Percentiles rank a stretch among this genome's conserved stretches.
These are phyloP conservation scores for Tanacetum coccineum DNA, from an alignment of 129 eudicot genomes.

Conservation along the genomic window DNA sequence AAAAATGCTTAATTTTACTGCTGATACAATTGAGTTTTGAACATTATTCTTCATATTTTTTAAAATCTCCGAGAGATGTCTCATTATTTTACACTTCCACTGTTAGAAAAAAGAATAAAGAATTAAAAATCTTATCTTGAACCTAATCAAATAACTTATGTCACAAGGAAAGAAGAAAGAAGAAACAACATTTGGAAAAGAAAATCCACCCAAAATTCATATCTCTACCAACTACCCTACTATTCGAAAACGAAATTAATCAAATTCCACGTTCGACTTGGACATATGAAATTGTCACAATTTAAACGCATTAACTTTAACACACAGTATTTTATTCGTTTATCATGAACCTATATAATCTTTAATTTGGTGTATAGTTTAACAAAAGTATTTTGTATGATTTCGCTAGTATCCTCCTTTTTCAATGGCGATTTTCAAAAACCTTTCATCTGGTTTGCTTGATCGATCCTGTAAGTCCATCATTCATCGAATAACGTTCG, in stretches of 20 bases:
- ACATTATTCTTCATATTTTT: no score
- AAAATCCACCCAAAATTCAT: conserved; percentile 4
- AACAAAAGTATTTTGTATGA: no score
- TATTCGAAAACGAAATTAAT: conserved; percentile 8
- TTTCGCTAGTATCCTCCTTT: no score
- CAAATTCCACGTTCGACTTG: not conserved
- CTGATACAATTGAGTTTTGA: not conserved
- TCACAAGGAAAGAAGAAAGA: conserved; percentile 8
- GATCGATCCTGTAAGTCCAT: no score
- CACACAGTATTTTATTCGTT: no score
- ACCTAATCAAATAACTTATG: conserved; percentile 20
- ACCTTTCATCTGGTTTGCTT: no score
- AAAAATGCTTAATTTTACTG: no score
- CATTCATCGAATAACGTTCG: no score
- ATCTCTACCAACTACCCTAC: conserved; percentile 14
- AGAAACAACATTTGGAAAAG: not conserved
- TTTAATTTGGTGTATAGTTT: no score
- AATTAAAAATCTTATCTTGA: not conserved
- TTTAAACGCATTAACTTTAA: not conserved
- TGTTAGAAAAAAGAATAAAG: not conserved
- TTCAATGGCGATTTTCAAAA: no score
- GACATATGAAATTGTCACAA: not conserved
- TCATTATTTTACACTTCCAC: not conserved
- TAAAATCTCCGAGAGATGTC: not conserved
- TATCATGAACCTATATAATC: no score